phyloP scores from a whole-genome alignment of 768 basidiomycete species.

The Boletus bicolor region DNA sequence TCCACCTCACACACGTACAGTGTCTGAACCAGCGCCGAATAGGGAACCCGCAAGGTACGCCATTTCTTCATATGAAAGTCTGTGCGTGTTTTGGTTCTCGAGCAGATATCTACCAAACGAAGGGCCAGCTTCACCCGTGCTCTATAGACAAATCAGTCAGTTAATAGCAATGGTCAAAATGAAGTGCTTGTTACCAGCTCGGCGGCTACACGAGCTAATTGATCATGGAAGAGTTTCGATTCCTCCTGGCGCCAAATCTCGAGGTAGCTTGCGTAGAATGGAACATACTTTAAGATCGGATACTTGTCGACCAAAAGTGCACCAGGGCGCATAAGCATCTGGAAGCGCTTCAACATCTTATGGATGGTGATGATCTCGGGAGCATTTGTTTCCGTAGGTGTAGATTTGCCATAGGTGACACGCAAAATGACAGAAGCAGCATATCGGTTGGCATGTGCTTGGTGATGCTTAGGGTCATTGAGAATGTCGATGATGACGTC shows the following conservation, averaged over 20 bases:
- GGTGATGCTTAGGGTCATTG: conserved; percentile 40
- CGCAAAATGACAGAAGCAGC: conserved; percentile 36
- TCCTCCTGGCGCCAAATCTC: conserved; percentile 56
- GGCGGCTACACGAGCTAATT: conserved; percentile 43
- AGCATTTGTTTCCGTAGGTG: conserved; percentile 28
- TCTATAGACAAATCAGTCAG: conserved; percentile 14
- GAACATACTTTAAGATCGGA: conserved; percentile 46
- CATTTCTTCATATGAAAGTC: conserved; percentile 53
- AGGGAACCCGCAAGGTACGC: conserved; percentile 63
- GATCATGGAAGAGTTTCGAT: conserved; percentile 50
- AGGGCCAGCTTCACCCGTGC: conserved; percentile 24
- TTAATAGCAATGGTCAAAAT: neutral
- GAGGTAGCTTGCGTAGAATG: conserved; percentile 59
- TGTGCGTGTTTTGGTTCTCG: conserved; percentile 51
- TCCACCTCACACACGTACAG: conserved; percentile 30
- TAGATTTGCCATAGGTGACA: conserved; percentile 34
- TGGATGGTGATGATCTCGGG: conserved; percentile 34
- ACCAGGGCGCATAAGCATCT: conserved; percentile 36
- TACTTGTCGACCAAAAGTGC: conserved; percentile 34
- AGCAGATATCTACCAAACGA: conserved; percentile 59
- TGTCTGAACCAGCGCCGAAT: conserved; percentile 67
- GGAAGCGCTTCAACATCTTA: conserved; percentile 34
- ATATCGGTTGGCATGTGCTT: conserved; percentile 50
- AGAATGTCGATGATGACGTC: conserved; percentile 34
- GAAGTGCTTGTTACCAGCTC: conserved; percentile 38